These are phyloP conservation scores for Picochlorum sp. DNA, from an alignment of 139 green algal genomes.

Conservation along the genomic window DNA sequence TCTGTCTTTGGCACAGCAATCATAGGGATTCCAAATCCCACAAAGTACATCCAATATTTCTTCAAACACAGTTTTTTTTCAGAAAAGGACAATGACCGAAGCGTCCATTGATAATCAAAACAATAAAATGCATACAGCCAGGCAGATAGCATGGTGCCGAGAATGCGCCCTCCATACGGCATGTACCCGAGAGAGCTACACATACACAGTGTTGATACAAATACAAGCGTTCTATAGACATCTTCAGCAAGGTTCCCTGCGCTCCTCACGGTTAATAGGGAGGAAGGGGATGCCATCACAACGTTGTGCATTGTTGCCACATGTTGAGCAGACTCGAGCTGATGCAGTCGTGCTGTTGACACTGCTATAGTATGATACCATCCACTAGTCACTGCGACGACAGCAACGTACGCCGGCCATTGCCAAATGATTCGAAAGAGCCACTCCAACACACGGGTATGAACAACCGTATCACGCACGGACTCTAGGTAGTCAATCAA, in stretches of 20 bases:
- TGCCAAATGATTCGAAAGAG: constrained; percentile 58
- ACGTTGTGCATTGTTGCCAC: not conserved
- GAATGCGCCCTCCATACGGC: not conserved
- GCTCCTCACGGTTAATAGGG: too few species aligned
- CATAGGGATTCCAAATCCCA: constrained; percentile 54
- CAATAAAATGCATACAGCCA: constrained; percentile 82
- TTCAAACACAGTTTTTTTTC: constrained; percentile 62
- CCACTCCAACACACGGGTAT: constrained; percentile 6
- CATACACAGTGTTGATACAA: constrained; percentile 20
- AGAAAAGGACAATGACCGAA: constrained; percentile 42
- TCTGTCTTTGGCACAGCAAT: constrained; percentile 31
- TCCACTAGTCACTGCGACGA: constrained; percentile 59
- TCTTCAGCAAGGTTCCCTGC: constrained; percentile 39
- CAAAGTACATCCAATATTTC: constrained; percentile 67
- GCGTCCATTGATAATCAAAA: constrained; percentile 74
- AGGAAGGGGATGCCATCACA: not conserved
- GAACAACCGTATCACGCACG: too few species aligned
- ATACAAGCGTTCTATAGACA: constrained; percentile 56
- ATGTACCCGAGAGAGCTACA: not conserved
- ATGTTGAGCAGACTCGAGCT: constrained; percentile 21
- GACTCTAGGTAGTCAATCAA: too few species aligned
- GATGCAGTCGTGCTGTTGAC: constrained; percentile 11
- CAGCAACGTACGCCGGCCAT: constrained; percentile 58
- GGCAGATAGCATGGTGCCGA: constrained; percentile 49
- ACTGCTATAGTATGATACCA: constrained; percentile 60